Conservation (phyloP, 768 basidiomycete genomes). For the Termitomyces sp. region DNA sequence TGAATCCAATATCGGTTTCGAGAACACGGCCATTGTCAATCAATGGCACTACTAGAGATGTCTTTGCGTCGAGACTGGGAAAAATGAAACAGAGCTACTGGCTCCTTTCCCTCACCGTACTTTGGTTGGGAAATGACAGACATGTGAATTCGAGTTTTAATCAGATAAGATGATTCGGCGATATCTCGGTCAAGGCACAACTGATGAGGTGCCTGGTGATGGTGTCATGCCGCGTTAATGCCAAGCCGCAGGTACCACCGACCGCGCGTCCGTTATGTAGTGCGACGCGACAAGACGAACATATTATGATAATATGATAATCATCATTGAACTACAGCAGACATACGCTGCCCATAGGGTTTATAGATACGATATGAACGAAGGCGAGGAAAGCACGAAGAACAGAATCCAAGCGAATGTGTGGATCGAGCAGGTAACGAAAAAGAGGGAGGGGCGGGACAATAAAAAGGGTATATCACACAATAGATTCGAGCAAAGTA, state of each 20-base stretch:
- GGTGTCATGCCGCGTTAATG: too few relatives aligned
- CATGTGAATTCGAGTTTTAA: constrained; percentile 3
- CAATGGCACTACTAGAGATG: background rate
- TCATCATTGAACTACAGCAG: constrained; percentile 20
- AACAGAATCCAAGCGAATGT: constrained; percentile 53
- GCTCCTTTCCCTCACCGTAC: background rate
- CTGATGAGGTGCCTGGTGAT: background rate
- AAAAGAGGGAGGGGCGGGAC: constrained; percentile 15
- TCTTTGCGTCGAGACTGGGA: background rate
- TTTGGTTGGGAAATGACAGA: background rate
- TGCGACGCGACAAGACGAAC: too few relatives aligned
- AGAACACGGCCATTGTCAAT: constrained; percentile 11
- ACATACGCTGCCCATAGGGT: constrained; percentile 23
- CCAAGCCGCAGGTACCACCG: too few relatives aligned
- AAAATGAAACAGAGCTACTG: background rate
- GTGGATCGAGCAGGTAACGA: constrained; percentile 29
- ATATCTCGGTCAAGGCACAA: background rate
- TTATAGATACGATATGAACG: constrained; percentile 27
- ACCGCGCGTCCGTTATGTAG: too few relatives aligned
- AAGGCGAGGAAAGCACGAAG: constrained; percentile 22
- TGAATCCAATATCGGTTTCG: constrained; percentile 11
- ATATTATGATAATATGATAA: background rate
- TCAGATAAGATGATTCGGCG: background rate
- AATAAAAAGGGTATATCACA: constrained; percentile 36
- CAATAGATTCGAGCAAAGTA: constrained; percentile 30